A percentile compares a stretch with the other conserved stretches of the same genome.
These are phyloP conservation scores for Iris macrosiphon DNA, from an alignment of 106 monocot genomes.

Conservation along the genomic window DNA sequence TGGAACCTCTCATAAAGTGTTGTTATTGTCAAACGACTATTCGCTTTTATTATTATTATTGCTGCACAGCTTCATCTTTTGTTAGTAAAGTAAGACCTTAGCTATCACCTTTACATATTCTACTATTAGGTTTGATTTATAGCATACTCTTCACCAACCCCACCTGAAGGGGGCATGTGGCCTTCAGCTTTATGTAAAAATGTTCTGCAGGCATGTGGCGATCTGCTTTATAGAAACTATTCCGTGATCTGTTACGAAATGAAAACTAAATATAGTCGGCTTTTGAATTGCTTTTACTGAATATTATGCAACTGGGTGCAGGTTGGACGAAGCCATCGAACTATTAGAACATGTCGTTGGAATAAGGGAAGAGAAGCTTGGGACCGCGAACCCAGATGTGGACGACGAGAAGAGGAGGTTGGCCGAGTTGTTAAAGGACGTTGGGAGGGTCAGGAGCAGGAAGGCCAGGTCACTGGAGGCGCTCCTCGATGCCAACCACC, in stretches of 20 bases:
- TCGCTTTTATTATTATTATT: background rate
- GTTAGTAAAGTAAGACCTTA: background rate
- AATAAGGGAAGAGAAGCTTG: constrained; percentile 17
- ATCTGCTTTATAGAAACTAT: too few species aligned
- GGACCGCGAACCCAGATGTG: constrained; percentile 23
- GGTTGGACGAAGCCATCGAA: constrained; percentile 23
- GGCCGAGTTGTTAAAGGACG: constrained; percentile 21
- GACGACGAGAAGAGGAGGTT: constrained; percentile 31
- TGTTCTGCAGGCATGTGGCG: too few species aligned
- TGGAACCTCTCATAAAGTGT: background rate
- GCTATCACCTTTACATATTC: background rate
- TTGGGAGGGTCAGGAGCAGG: constrained; percentile 14
- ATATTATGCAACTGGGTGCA: background rate
- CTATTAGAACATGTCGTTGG: constrained; percentile 20
- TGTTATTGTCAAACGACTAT: background rate
- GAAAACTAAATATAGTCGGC: too few species aligned
- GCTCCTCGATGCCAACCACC: constrained; percentile 21
- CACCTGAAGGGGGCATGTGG: background rate
- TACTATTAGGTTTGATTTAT: background rate
- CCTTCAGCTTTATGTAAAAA: background rate
- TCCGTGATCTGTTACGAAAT: too few species aligned
- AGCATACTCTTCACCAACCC: background rate
- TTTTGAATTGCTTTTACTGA: too few species aligned
- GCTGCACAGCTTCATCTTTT: background rate
- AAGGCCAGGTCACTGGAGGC: constrained; percentile 12